Evolutionary conservation across 169 alveolate species (phyloP).

Genomic region (Plasmodium vivax): DNA sequence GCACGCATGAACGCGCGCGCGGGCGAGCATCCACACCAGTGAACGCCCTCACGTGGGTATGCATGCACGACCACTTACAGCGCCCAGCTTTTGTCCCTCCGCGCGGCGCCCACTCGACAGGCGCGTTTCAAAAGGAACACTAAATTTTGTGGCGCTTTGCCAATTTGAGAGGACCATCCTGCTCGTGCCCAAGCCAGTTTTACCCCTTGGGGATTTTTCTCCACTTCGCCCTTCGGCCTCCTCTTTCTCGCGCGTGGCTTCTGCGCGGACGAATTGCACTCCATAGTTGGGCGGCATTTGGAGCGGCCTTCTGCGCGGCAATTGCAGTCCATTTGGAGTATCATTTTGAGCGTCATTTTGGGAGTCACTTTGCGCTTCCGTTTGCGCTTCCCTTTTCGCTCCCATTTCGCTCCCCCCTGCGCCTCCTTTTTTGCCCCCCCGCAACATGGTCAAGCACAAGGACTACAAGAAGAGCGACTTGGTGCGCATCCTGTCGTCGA

Average conservation of each 20-base stretch:
- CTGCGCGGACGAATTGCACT: neutral
- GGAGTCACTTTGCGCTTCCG: too few species aligned
- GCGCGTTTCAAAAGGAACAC: neutral
- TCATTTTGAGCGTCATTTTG: neutral
- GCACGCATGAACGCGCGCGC: neutral
- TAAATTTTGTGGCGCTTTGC: neutral
- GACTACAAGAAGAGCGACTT: constrained; percentile 83
- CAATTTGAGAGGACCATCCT: neutral
- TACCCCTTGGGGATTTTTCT: neutral
- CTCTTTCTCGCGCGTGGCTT: neutral
- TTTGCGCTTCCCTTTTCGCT: neutral
- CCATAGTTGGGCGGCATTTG: neutral
- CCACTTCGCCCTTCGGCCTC: neutral
- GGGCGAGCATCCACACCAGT: neutral
- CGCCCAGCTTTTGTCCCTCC: neutral
- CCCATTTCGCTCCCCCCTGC: neutral
- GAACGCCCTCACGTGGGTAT: neutral
- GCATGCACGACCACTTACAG: neutral
- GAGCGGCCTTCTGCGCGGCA: too few species aligned
- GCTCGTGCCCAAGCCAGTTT: neutral
- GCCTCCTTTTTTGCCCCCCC: too few species aligned
- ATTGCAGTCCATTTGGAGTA: neutral
- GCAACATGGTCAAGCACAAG: constrained; percentile 78
- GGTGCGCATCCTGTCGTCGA: constrained; percentile 77
- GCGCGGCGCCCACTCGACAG: neutral